phyloP scores from a whole-genome alignment of 2,329 filamentous ascomycete genomes.

The Claviceps citrina region DNA sequence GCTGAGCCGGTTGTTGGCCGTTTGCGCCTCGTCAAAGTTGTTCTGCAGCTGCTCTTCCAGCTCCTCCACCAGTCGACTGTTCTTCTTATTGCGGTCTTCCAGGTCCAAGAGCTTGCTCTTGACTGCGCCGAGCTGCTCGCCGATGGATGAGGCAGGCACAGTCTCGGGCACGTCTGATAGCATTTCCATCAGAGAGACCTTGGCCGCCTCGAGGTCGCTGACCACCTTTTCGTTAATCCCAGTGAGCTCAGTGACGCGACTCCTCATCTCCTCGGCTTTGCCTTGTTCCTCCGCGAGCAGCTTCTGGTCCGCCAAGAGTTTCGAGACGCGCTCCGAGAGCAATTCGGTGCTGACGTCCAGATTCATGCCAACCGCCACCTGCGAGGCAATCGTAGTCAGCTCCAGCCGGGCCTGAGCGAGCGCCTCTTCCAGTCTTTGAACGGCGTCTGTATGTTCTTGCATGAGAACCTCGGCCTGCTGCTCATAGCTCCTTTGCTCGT shows the following conservation, averaged over 20 bases:
- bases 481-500: constrained; percentile 41
- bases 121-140: constrained; percentile 43
- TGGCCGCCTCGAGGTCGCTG: constrained; percentile 47
- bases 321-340: constrained; percentile 45
- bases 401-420: constrained; percentile 51
- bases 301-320: constrained; percentile 42
- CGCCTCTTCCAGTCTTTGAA: constrained; percentile 43
- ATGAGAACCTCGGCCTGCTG: constrained; percentile 42
- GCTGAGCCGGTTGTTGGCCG: constrained; percentile 71
- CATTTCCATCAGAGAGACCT: constrained; percentile 36
- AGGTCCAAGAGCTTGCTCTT: constrained; percentile 50
- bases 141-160: constrained; percentile 30
- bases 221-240: constrained; percentile 43
- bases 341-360: constrained; percentile 53
- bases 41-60: constrained; percentile 90
- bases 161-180: constrained; percentile 32
- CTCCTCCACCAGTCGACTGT: constrained; percentile 81
- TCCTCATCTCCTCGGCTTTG: constrained; percentile 41
- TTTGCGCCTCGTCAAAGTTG: constrained; percentile 87
- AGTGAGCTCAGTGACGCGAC: constrained; percentile 39
- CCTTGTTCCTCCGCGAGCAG: constrained; percentile 43
- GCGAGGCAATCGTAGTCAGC: constrained; percentile 46
- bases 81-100: constrained; percentile 67
- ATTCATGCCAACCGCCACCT: constrained; percentile 44
- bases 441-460: constrained; percentile 42